Conservation (phyloP, 78 protist genomes). For the Dictyostelium capitatum region DNA sequence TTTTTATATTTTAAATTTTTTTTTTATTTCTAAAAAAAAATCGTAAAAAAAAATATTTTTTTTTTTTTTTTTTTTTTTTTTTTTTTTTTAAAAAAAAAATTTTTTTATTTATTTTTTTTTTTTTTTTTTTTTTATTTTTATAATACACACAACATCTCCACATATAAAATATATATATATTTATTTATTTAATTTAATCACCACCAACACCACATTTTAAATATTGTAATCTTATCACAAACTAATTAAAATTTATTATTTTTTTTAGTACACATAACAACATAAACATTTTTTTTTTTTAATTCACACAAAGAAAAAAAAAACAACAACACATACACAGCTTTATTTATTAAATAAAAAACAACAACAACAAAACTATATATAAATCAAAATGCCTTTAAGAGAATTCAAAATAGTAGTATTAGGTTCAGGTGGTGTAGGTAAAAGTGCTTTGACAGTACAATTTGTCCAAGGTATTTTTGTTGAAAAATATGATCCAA, state of each 20-base stretch:
- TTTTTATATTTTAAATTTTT: too few relatives aligned
- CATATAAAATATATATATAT: too few relatives aligned
- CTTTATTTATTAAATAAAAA: background rate
- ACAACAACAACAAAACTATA: background rate
- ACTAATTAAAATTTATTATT: background rate
- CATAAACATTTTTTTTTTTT: too few relatives aligned
- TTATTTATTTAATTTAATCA: too few relatives aligned
- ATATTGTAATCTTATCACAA: background rate
- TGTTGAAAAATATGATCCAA: conserved; percentile 89
- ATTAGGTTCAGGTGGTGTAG: conserved; percentile 89
- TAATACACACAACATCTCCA: too few relatives aligned
- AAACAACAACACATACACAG: background rate
- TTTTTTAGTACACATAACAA: background rate
- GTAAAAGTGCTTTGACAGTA: conserved; percentile 85
- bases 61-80: too few relatives aligned
- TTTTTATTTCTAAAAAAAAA: too few relatives aligned
- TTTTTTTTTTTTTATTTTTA: too few relatives aligned
- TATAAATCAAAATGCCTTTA: conserved; percentile 62
- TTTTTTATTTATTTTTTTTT: too few relatives aligned
- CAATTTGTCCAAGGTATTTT: conserved; percentile 89
- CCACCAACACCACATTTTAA: too few relatives aligned
- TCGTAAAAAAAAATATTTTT: too few relatives aligned
- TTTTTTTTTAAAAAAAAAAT: too few relatives aligned
- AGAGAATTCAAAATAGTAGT: conserved; percentile 86
- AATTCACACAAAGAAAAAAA: background rate